Evolutionary conservation across 1,284 basidiomycete genomes (phyloP).

Genomic region (Moesziomyces parantarcticus): DNA sequence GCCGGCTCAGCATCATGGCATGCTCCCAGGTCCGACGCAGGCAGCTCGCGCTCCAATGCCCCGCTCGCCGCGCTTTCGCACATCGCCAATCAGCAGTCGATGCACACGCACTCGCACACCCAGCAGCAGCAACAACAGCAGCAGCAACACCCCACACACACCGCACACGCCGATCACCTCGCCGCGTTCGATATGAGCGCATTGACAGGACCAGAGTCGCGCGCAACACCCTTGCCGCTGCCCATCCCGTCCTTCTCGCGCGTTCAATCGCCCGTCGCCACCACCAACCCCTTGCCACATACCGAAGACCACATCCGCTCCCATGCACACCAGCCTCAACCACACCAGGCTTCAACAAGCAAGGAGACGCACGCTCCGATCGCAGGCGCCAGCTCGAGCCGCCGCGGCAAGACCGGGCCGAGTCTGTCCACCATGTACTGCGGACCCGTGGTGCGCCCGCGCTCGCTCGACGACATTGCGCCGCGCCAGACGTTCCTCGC

Average conservation of each 20-base stretch:
- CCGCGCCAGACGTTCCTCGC: slow-evolving; percentile 53
- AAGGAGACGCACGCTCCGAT: not conserved
- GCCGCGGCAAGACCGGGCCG: slow-evolving; percentile 10
- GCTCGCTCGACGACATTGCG: slow-evolving; percentile 54
- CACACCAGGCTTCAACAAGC: not conserved
- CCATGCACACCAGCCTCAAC: not conserved
- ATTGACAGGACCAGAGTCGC: slow-evolving; percentile 3
- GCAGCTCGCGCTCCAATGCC: slow-evolving; percentile 14
- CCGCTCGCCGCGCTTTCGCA: slow-evolving; percentile 12
- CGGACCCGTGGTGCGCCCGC: slow-evolving; percentile 42
- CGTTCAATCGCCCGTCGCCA: slow-evolving; percentile 24
- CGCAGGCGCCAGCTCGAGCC: not conserved
- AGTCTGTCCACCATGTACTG: slow-evolving; percentile 30
- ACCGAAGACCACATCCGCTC: no score
- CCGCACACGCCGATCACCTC: slow-evolving; percentile 13
- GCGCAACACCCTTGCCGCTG: slow-evolving; percentile 18
- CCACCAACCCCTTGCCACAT: slow-evolving; percentile 8
- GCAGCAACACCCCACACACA: slow-evolving; percentile 4
- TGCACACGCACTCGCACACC: slow-evolving; percentile 8
- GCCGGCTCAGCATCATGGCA: slow-evolving; percentile 35
- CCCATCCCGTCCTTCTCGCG: slow-evolving; percentile 42
- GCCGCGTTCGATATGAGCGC: slow-evolving; percentile 19
- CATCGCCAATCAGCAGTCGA: not conserved
- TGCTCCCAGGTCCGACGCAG: slow-evolving; percentile 16
- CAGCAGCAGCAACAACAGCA: slow-evolving; percentile 5